Percentiles rank a stretch among this genome's conserved stretches.
Conservation (phyloP, 345 rosid genomes). For the Rubroshorea leprosula region DNA sequence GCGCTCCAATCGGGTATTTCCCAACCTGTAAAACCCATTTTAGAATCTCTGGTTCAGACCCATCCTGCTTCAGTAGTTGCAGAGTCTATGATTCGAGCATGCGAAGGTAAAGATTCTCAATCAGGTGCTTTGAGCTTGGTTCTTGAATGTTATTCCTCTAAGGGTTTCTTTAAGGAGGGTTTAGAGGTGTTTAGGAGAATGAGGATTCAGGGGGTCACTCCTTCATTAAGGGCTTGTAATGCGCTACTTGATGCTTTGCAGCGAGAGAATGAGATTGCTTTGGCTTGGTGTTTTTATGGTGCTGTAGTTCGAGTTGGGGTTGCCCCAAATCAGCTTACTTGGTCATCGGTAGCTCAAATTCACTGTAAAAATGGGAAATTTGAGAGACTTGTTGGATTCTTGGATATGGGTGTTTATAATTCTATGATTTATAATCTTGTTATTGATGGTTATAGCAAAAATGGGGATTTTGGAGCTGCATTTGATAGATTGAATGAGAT, state of each 20-base stretch:
- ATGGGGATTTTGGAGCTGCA: slow-evolving; percentile 40
- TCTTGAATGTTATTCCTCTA: slow-evolving; percentile 35
- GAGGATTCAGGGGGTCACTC: slow-evolving; percentile 32
- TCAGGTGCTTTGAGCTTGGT: slow-evolving; percentile 33
- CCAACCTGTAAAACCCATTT: slow-evolving; percentile 28
- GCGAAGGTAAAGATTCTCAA: slow-evolving; percentile 33
- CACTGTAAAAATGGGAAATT: slow-evolving; percentile 42
- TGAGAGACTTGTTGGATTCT: slow-evolving; percentile 33
- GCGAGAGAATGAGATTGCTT: slow-evolving; percentile 25
- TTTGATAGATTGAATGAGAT: slow-evolving; percentile 44
- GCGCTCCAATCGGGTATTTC: slow-evolving; percentile 27
- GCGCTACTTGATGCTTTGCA: slow-evolving; percentile 43
- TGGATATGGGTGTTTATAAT: slow-evolving; percentile 44
- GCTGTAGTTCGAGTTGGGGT: slow-evolving; percentile 42
- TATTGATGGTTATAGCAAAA: slow-evolving; percentile 43
- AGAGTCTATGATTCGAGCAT: slow-evolving; percentile 37
- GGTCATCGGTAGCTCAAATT: slow-evolving; percentile 47
- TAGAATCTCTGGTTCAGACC: slow-evolving; percentile 35
- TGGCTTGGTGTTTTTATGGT: slow-evolving; percentile 51
- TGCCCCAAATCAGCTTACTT: slow-evolving; percentile 38
- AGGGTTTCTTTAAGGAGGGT: slow-evolving; percentile 33
- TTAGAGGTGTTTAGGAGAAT: slow-evolving; percentile 40
- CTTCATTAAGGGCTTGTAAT: slow-evolving; percentile 40
- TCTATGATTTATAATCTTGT: slow-evolving; percentile 45
- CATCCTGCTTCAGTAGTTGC: slow-evolving; percentile 28